Percentiles rank a stretch among this genome's conserved stretches.
phyloP scores from a whole-genome alignment of 768 basidiomycete species.

The Trametes cubensis region DNA sequence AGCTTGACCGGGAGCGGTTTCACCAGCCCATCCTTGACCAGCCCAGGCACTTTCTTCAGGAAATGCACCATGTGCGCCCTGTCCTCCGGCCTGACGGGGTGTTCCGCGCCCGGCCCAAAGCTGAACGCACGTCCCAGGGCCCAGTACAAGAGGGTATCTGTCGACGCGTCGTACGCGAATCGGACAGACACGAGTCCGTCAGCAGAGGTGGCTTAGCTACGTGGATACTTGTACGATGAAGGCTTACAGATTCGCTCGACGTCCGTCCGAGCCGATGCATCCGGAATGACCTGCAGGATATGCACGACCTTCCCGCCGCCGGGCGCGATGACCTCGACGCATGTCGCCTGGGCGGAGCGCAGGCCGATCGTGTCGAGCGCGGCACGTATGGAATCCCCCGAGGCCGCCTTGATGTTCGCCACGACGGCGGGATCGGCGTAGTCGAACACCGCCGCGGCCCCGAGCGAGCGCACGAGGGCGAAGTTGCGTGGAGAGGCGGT shows the following conservation, averaged over 20 bases:
- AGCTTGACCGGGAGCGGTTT: constrained; percentile 33
- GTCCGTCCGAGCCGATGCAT: constrained; percentile 1
- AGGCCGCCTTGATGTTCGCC: constrained; percentile 29
- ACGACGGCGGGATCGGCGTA: constrained; percentile 32
- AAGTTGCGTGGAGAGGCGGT: constrained; percentile 40
- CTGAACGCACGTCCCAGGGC: constrained; percentile 24
- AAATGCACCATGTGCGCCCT: constrained; percentile 29
- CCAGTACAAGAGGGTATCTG: constrained; percentile 29
- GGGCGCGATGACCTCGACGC: constrained; percentile 8
- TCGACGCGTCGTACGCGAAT: constrained; percentile 21
- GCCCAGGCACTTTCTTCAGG: constrained; percentile 26
- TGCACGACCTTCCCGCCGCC: constrained; percentile 15
- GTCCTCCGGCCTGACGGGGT: constrained; percentile 26
- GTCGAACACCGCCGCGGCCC: constrained; percentile 40
- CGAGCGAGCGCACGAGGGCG: constrained; percentile 40
- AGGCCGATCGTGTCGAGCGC: constrained; percentile 27
- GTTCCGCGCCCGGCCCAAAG: constrained; percentile 9
- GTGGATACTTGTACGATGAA: too few relatives aligned
- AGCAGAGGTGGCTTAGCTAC: too few relatives aligned
- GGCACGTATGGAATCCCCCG: constrained; percentile 23
- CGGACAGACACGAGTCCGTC: background rate
- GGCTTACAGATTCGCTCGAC: constrained; percentile 9
- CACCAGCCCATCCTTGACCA: constrained; percentile 27
- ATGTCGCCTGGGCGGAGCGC: constrained; percentile 11
- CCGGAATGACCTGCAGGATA: constrained; percentile 1